Conservation (phyloP, 768 basidiomycete genomes). For the Naganishia randhawae region DNA sequence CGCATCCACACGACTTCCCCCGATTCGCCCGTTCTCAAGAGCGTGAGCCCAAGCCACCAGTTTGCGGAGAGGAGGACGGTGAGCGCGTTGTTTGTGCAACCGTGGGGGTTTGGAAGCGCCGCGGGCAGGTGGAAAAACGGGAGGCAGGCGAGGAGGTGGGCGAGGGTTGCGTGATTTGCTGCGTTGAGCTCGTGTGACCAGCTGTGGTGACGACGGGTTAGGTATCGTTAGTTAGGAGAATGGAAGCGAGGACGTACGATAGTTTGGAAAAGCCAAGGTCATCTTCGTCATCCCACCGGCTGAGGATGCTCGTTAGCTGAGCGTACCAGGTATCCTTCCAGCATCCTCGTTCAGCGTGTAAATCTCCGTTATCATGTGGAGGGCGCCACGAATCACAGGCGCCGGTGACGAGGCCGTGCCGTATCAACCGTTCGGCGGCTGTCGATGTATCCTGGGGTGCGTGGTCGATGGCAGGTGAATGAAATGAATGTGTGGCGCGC, state of each 20-base stretch:
- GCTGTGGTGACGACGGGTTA: background rate
- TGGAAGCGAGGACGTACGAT: background rate
- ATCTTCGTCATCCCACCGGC: background rate
- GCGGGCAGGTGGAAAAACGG: background rate
- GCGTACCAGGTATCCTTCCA: background rate
- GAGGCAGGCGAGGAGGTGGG: slow-evolving; percentile 4
- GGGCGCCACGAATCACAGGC: background rate
- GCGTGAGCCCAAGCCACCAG: background rate
- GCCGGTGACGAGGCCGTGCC: background rate
- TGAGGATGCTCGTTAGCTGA: background rate
- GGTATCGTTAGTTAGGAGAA: background rate
- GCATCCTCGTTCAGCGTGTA: background rate
- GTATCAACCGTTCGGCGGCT: background rate
- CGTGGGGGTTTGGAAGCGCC: too few relatives aligned
- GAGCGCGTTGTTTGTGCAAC: background rate
- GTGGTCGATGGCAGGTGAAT: background rate
- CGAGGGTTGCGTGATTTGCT: background rate
- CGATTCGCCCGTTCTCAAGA: background rate
- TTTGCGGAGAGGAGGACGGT: background rate
- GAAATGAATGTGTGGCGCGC: background rate
- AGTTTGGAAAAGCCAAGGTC: background rate
- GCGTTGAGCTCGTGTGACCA: background rate
- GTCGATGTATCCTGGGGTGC: too few relatives aligned
- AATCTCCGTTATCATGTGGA: background rate
- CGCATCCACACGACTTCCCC: background rate